phyloP scores from a whole-genome alignment of 2,329 filamentous ascomycete genomes.

The Periconia digitata region DNA sequence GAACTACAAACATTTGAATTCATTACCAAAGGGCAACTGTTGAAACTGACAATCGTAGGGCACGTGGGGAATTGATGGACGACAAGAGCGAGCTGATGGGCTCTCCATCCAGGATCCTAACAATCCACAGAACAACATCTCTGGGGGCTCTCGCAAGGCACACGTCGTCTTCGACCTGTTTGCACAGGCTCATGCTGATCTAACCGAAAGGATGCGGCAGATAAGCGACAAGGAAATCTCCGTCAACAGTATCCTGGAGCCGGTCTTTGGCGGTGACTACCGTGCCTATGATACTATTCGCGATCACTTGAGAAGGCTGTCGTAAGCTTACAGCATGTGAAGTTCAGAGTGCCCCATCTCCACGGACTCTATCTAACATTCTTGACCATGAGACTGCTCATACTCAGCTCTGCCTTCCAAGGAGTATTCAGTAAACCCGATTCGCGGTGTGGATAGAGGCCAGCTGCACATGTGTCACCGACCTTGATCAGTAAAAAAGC shows the following conservation, averaged over 20 bases:
- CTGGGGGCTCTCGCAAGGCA: conserved; percentile 78
- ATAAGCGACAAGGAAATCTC: conserved; percentile 16
- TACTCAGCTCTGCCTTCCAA: too few relatives aligned
- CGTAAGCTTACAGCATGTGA: conserved; percentile 25
- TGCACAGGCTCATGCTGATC: conserved; percentile 45
- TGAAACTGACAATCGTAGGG: too few relatives aligned
- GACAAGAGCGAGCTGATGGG: conserved; percentile 52
- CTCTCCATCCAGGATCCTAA: conserved; percentile 94
- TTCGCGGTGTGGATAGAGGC: too few relatives aligned
- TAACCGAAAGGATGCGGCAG: conserved; percentile 56
- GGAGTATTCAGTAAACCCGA: too few relatives aligned
- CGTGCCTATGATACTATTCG: conserved; percentile 71
- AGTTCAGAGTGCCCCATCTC: not conserved
- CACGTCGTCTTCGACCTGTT: conserved; percentile 70
- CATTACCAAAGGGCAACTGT: too few relatives aligned
- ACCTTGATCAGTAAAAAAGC: too few relatives aligned
- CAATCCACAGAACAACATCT: conserved; percentile 80
- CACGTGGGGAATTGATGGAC: conserved; percentile 30
- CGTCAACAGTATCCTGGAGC: conserved; percentile 64
- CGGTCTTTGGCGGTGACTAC: conserved; percentile 79
- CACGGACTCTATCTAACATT: too few relatives aligned
- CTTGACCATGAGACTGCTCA: too few relatives aligned
- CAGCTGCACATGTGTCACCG: too few relatives aligned
- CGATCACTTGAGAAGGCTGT: conserved; percentile 53
- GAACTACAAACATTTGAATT: not conserved